phyloP scores from a whole-genome alignment of 208 protist species.

The Blechomonas ayalai region DNA sequence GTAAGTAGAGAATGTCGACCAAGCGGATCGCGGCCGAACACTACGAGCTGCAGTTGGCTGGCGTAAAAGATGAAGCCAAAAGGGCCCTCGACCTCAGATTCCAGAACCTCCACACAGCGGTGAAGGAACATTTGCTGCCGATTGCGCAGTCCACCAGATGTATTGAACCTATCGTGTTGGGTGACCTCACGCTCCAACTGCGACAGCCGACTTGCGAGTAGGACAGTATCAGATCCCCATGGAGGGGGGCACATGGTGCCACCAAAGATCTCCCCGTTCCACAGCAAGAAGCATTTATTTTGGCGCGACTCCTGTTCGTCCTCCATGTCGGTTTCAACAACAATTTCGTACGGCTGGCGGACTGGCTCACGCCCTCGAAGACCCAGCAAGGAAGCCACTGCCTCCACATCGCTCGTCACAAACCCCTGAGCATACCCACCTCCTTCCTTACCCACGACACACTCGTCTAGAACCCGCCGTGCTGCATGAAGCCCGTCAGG shows the following conservation, averaged over 20 bases:
- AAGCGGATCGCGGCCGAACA: conserved; percentile 86
- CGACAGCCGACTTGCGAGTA: conserved; percentile 44
- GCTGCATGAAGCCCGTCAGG: conserved; percentile 38
- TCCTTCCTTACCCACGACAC: not conserved
- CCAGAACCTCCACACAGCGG: conserved; percentile 52
- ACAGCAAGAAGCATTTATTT: conserved; percentile 53
- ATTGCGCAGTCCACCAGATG: conserved; percentile 5
- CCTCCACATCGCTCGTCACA: conserved; percentile 32
- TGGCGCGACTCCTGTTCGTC: conserved; percentile 15
- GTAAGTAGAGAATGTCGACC: conserved; percentile 80
- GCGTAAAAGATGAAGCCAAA: conserved; percentile 83
- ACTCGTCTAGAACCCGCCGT: conserved; percentile 15
- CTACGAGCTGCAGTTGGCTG: conserved; percentile 36
- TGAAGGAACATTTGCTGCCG: conserved; percentile 47
- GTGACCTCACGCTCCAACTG: conserved; percentile 31
- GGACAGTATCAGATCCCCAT: conserved; percentile 67
- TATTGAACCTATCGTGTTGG: not conserved
- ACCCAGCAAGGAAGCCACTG: conserved; percentile 50
- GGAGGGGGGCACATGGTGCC: conserved; percentile 50
- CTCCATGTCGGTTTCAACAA: conserved; percentile 24
- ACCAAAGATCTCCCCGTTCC: conserved; percentile 86
- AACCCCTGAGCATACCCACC: not conserved
- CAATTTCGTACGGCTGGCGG: conserved; percentile 66
- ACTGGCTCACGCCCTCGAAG: conserved; percentile 44
- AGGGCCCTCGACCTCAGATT: conserved; percentile 67